Base-by-base conservation (phyloP, 73 alveolate genomes). In the Paramecium caudatum region DNA sequence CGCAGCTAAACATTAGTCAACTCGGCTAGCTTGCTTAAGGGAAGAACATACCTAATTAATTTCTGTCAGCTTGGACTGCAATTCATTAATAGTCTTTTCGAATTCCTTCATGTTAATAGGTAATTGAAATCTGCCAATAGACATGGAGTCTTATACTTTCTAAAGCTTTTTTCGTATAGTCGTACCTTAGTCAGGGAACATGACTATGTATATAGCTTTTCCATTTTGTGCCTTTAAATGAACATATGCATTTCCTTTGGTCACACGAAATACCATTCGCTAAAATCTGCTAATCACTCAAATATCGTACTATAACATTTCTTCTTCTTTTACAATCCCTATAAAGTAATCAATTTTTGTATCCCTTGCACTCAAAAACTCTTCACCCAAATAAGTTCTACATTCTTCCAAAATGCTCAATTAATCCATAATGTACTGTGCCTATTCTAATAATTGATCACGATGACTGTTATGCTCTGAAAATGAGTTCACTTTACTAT, bases 201-300 rank as follows among this genome's bases (percentile, higher is more conserved):
- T 65, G 0, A 85, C 48, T 33, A 85, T 33, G 19, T 34, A 68
- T 4, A 65, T 15, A 0, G 55, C 61, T 39, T 41, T 80, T 25
- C 13, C 25, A 69, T 85, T 39, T 45, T 85, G 36, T 23, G 19
- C 74, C 19, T 39, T 50, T 13, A 62, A 15, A 68, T 61, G 78
- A 5, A 39, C 68, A 5, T 34, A 33, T 10, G 80, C 83, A 61
- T 85, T 85, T 19, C 92, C 92, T 65, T 80, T 85, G 1, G 92
- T 37, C 2, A 85, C 48, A 13, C 92, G 25, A 46, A 85, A 85
- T 12, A 61, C 48, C 70, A 85, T 33, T 41, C 92, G 49, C 3
- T 82, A 17, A 41, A 36, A 46, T 16, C 48, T 39, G 9, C 5
- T 5, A 9, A 39, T 6, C 9, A 39, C 5, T 1, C 16, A 5